A percentile compares a stretch with the other conserved stretches of the same genome.
Evolutionary conservation across 1,139 yeast species (phyloP).

Genomic region (Debaryomycetaceae sp.): DNA sequence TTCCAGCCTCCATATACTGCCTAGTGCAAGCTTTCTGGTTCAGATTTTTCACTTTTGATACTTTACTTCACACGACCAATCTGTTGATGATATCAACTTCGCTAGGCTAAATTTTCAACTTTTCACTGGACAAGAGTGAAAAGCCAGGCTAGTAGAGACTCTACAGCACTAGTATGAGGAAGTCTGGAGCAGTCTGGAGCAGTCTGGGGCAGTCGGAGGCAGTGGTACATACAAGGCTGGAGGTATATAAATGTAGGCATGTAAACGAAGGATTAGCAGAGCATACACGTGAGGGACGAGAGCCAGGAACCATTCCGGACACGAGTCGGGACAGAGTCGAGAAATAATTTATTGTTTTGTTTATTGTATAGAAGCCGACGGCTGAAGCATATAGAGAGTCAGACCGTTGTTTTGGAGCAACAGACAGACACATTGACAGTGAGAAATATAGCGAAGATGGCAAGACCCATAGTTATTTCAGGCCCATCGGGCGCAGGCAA

Average conservation of each 20-base stretch:
- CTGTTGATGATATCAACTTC: neutral
- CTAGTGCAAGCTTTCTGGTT: neutral
- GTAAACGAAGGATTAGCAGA: neutral
- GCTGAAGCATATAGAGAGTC: neutral
- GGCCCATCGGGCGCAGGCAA: slow-evolving; percentile 99
- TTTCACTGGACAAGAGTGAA: no score
- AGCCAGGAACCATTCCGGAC: neutral
- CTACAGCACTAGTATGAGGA: no score
- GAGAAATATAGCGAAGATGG: slow-evolving; percentile 10
- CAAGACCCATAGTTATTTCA: slow-evolving; percentile 85
- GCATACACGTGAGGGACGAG: neutral
- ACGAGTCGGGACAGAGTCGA: neutral
- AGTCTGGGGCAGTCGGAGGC: no score
- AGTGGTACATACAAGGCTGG: no score
- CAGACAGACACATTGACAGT: neutral
- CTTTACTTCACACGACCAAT: slow-evolving; percentile 1
- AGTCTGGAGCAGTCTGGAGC: no score
- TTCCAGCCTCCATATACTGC: neutral
- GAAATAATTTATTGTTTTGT: neutral
- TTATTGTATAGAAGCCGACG: neutral
- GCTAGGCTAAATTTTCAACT: neutral
- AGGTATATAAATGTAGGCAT: no score
- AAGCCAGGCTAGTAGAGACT: no score
- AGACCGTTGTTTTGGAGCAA: neutral
- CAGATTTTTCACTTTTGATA: slow-evolving; percentile 1